phyloP scores from a whole-genome alignment of 2,329 filamentous ascomycete genomes.

The Pseudovirgaria hyperparasitica region DNA sequence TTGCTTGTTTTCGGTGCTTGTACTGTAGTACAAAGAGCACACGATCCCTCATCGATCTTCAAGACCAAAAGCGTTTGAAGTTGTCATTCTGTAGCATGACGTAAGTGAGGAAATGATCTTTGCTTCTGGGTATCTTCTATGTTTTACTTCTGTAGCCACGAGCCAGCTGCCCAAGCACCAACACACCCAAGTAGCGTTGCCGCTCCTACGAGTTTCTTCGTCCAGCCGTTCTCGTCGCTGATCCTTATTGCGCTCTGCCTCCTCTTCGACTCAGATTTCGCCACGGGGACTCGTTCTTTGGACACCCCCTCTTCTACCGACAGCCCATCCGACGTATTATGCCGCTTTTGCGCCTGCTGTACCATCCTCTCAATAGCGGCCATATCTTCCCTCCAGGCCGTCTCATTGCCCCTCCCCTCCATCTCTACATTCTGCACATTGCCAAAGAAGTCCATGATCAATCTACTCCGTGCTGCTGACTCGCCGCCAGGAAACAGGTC shows the following conservation, averaged over 20 bases:
- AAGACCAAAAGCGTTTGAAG: no score
- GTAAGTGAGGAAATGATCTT: no score
- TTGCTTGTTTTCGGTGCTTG: no score
- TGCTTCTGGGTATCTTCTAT: not conserved
- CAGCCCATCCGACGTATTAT: constrained; percentile 17
- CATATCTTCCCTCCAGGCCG: constrained; percentile 53
- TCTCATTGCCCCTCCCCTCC: constrained; percentile 44
- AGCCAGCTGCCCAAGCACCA: constrained; percentile 27
- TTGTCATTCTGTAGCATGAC: no score
- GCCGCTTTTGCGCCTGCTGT: constrained; percentile 36
- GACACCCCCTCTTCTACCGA: constrained; percentile 9
- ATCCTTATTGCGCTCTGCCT: constrained; percentile 22
- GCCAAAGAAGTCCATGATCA: constrained; percentile 94
- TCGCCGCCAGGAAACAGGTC: constrained; percentile 88
- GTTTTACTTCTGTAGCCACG: constrained; percentile 14
- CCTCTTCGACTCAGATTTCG: constrained; percentile 9
- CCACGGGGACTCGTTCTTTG: not conserved
- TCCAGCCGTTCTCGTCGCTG: constrained; percentile 22
- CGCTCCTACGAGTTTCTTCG: constrained; percentile 27
- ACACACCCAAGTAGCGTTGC: constrained; percentile 26
- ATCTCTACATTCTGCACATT: constrained; percentile 97
- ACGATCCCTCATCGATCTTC: no score
- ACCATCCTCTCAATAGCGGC: constrained; percentile 53
- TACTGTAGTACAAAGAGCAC: no score
- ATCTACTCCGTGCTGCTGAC: constrained; percentile 58